Conservation (phyloP, 331 rosid species). For the Ulmus americana region DNA sequence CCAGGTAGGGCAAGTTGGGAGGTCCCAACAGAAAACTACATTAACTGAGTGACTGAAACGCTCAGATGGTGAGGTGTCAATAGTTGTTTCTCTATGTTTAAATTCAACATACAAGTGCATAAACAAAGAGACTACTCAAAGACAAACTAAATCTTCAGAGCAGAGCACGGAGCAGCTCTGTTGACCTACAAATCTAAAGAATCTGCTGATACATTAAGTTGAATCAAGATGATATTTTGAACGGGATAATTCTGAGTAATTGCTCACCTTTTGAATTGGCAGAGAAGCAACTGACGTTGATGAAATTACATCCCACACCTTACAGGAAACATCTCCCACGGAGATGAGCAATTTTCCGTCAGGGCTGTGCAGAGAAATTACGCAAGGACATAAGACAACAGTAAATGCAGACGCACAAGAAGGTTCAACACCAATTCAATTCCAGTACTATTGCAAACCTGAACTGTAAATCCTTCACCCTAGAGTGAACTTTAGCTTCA, state of each 20-base stretch:
- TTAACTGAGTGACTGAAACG: neutral
- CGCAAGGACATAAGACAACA: constrained; percentile 22
- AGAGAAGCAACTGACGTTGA: constrained; percentile 48
- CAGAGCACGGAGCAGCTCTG: neutral
- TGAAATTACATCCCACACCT: constrained; percentile 80
- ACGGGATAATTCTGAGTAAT: constrained; percentile 15
- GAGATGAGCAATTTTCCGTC: constrained; percentile 75
- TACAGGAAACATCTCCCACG: constrained; percentile 75
- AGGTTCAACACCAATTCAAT: neutral
- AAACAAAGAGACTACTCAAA: neutral
- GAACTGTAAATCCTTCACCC: constrained; percentile 77
- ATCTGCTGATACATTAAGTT: constrained; percentile 11
- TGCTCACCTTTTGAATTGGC: constrained; percentile 59
- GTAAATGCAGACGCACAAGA: constrained; percentile 14
- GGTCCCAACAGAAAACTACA: neutral
- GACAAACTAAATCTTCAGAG: too few relatives aligned
- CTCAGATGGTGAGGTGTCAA: neutral
- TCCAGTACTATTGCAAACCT: constrained; percentile 42
- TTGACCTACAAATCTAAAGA: constrained; percentile 15
- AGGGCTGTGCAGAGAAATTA: constrained; percentile 54
- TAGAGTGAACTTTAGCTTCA: constrained; percentile 50
- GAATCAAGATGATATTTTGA: neutral
- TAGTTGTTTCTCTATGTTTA: neutral
- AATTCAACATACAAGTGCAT: too few relatives aligned
- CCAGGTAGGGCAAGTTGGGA: neutral